These are phyloP conservation scores for Corymbia citriodora DNA, from an alignment of 441 rosid species.

Conservation along the genomic window DNA sequence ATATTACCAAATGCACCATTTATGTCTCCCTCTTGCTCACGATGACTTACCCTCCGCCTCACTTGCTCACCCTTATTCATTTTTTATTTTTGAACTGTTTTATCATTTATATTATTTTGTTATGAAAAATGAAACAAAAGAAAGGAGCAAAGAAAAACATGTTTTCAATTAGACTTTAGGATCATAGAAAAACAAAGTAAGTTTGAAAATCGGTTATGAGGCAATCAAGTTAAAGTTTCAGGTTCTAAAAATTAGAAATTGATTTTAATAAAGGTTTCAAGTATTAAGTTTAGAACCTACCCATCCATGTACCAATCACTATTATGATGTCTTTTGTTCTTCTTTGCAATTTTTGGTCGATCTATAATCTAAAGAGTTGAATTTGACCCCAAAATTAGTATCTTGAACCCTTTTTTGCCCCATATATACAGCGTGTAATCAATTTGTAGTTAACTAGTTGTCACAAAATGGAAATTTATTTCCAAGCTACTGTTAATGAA, in stretches of 20 bases:
- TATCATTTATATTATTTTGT: too few species aligned
- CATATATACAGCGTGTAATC: background rate
- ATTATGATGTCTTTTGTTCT: too few species aligned
- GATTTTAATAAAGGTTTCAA: too few species aligned
- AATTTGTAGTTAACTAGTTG: background rate
- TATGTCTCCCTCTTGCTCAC: background rate
- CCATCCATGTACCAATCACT: too few species aligned
- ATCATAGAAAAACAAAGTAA: rapidly evolving
- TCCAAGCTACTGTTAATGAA: background rate
- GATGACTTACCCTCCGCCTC: background rate
- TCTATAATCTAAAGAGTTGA: background rate
- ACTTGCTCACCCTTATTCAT: background rate
- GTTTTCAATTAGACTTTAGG: rapidly evolving
- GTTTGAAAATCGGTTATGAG: too few species aligned
- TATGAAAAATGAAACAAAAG: too few species aligned
- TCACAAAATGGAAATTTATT: too few species aligned
- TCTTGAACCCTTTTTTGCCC: background rate
- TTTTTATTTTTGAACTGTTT: too few species aligned
- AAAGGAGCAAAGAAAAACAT: rapidly evolving
- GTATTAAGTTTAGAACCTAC: too few species aligned
- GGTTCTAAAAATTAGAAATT: too few species aligned
- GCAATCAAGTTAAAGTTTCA: background rate
- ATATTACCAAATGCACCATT: too few species aligned
- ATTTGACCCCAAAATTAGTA: background rate
- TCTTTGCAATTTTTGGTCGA: background rate